Conservation (phyloP, 495 filamentous ascomycete species). For the Apiosordaria backusii region DNA sequence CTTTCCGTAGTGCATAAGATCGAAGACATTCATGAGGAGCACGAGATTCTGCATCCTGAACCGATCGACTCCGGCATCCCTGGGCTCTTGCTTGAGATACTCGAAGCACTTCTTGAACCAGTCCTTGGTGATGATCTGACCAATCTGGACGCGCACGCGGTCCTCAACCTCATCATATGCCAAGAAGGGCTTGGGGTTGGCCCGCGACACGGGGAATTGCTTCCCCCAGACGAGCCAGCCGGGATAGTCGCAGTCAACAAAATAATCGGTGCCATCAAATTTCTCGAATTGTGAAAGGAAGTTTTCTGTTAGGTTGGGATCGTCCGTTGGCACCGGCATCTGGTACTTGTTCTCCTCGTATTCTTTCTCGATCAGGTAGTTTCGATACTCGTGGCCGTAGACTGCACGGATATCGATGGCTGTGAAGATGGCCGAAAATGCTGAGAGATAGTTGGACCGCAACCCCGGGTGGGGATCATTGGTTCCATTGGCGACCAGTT, state of each 20-base stretch:
- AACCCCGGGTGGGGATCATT: conserved; percentile 89
- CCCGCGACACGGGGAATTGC: conserved; percentile 71
- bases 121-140: conserved; percentile 67
- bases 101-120: conserved; percentile 89
- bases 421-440: conserved; percentile 75
- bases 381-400: conserved; percentile 79
- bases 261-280: conserved; percentile 73
- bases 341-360: conserved; percentile 68
- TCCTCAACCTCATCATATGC: conserved; percentile 82
- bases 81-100: conserved; percentile 94
- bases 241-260: conserved; percentile 85
- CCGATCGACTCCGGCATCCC: conserved; percentile 75
- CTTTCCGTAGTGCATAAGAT: conserved; percentile 71
- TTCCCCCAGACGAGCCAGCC: conserved; percentile 98
- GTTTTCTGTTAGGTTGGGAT: conserved; percentile 72
- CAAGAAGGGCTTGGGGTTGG: conserved; percentile 63
- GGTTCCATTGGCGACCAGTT: conserved; percentile 77
- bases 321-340: conserved; percentile 64
- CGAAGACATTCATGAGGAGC: conserved; percentile 82
- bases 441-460: conserved; percentile 72
- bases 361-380: conserved; percentile 76
- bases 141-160: conserved; percentile 74
- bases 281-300: conserved; percentile 76
- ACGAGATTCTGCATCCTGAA: conserved; percentile 85
- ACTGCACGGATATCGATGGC: conserved; percentile 80